Percentiles rank a stretch among this genome's conserved stretches.
These are phyloP conservation scores for Tricholoma hemisulphureum DNA, from an alignment of 768 basidiomycete species.

Conservation along the genomic window DNA sequence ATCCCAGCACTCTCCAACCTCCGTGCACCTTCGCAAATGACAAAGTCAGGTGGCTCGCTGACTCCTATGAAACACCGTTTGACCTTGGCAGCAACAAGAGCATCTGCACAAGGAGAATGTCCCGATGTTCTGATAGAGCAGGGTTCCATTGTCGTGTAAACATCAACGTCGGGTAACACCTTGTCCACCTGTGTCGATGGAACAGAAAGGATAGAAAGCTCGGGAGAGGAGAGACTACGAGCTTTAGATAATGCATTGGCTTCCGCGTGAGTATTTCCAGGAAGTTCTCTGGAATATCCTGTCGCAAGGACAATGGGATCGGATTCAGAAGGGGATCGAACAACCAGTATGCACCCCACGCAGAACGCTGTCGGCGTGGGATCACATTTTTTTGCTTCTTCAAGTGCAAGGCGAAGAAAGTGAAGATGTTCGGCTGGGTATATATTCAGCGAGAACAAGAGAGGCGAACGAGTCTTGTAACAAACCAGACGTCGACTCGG, in stretches of 20 bases:
- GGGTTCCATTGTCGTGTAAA: constrained; percentile 96
- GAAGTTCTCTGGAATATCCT: constrained; percentile 87
- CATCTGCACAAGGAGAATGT: constrained; percentile 80
- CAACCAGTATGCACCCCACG: constrained; percentile 81
- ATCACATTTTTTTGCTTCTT: constrained; percentile 67
- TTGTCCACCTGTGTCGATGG: constrained; percentile 40
- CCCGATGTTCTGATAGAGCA: constrained; percentile 91
- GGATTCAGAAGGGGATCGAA: constrained; percentile 38
- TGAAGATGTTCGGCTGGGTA: background rate
- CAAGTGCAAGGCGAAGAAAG: constrained; percentile 66
- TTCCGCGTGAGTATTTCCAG: constrained; percentile 96
- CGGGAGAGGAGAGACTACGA: constrained; percentile 37
- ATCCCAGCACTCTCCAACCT: constrained; percentile 70
- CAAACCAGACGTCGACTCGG: constrained; percentile 3
- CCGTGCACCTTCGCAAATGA: constrained; percentile 84
- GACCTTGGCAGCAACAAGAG: constrained; percentile 69
- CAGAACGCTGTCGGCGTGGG: constrained; percentile 81
- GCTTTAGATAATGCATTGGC: constrained; percentile 87
- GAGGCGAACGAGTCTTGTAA: background rate
- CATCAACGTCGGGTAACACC: constrained; percentile 60
- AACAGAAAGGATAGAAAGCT: constrained; percentile 43
- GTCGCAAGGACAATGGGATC: constrained; percentile 61
- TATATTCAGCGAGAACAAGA: background rate
- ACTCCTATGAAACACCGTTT: constrained; percentile 84
- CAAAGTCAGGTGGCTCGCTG: constrained; percentile 91